Conservation (phyloP, 1,284 basidiomycete species). For the Ustilago crameri region DNA sequence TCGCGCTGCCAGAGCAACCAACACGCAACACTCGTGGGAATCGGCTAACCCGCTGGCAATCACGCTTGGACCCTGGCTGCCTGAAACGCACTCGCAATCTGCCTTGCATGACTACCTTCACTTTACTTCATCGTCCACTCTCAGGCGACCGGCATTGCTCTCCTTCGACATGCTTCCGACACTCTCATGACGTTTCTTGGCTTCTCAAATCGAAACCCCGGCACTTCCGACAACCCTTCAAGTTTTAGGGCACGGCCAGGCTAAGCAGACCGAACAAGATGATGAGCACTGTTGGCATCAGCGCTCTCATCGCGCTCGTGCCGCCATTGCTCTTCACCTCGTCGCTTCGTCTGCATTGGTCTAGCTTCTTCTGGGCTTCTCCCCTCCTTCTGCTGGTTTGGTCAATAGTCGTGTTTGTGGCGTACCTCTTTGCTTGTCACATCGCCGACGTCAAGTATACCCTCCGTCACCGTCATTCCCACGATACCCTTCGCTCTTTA, state of each 20-base stretch:
- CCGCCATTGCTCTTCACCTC: slow-evolving; percentile 34
- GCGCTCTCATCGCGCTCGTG: slow-evolving; percentile 15
- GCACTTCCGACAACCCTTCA: neutral
- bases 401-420: slow-evolving; percentile 11
- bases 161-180: neutral
- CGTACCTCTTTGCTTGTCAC: slow-evolving; percentile 26
- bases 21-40: slow-evolving; percentile 6
- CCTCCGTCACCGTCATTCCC: slow-evolving; percentile 5
- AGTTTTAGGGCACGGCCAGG: neutral
- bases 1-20: slow-evolving; percentile 1
- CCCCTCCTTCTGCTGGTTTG: slow-evolving; percentile 28
- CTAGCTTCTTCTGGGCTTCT: slow-evolving; percentile 32
- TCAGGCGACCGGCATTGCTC: neutral
- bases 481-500: slow-evolving; percentile 17
- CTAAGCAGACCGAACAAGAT: slow-evolving; percentile 4
- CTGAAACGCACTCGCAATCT: neutral
- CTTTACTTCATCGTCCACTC: too few species aligned
- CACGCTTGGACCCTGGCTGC: slow-evolving; percentile 24
- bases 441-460: slow-evolving; percentile 15
- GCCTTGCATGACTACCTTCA: neutral
- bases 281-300: slow-evolving; percentile 5
- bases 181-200: neutral
- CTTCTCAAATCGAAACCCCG: neutral
- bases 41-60: neutral
- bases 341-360: slow-evolving; percentile 23